A percentile compares a stretch with the other conserved stretches of the same genome.
Conservation (phyloP, 495 filamentous ascomycete species). For the Trichocladium antarcticum region DNA sequence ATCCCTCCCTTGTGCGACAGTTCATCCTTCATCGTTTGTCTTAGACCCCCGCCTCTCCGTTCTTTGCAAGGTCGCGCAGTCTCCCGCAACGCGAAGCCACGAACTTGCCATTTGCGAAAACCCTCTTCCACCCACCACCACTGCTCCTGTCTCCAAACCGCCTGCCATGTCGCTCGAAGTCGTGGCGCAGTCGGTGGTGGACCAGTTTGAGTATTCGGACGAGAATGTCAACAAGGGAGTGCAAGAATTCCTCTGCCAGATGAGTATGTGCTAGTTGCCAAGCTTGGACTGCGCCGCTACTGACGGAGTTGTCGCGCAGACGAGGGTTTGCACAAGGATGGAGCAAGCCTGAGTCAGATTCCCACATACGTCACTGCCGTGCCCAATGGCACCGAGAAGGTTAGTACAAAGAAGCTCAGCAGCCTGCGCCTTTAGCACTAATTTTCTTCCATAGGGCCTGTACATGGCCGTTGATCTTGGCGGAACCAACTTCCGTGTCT, state of each 20-base stretch:
- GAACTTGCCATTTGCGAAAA: slow-evolving; percentile 31
- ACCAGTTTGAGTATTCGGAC: slow-evolving; percentile 75
- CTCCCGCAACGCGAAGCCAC: slow-evolving; percentile 31
- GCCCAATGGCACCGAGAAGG: slow-evolving; percentile 95
- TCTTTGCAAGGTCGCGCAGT: slow-evolving; percentile 30
- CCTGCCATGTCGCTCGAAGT: slow-evolving; percentile 51
- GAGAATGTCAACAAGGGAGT: slow-evolving; percentile 70
- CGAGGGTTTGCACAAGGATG: slow-evolving; percentile 70
- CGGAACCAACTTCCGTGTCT: slow-evolving; percentile 96
- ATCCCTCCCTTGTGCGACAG: slow-evolving; percentile 25
- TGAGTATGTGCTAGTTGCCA: slow-evolving; percentile 45
- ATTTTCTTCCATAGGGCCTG: slow-evolving; percentile 52
- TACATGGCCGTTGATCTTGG: slow-evolving; percentile 95
- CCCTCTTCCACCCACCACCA: slow-evolving; percentile 37
- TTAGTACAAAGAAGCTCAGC: slow-evolving; percentile 19
- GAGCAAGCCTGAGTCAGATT: slow-evolving; percentile 81
- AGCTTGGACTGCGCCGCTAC: neutral
- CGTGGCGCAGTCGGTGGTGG: slow-evolving; percentile 66
- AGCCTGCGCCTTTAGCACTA: neutral
- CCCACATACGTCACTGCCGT: slow-evolving; percentile 93
- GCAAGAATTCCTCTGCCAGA: slow-evolving; percentile 72
- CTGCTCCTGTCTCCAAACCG: slow-evolving; percentile 36
- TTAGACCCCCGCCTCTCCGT: slow-evolving; percentile 24
- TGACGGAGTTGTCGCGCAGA: slow-evolving; percentile 28
- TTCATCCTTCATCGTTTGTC: slow-evolving; percentile 27